Percentiles rank a stretch among this genome's conserved stretches.
Evolutionary conservation across 2,329 filamentous ascomycete species (phyloP).

Genomic region (Macrophomina phaseolina): DNA sequence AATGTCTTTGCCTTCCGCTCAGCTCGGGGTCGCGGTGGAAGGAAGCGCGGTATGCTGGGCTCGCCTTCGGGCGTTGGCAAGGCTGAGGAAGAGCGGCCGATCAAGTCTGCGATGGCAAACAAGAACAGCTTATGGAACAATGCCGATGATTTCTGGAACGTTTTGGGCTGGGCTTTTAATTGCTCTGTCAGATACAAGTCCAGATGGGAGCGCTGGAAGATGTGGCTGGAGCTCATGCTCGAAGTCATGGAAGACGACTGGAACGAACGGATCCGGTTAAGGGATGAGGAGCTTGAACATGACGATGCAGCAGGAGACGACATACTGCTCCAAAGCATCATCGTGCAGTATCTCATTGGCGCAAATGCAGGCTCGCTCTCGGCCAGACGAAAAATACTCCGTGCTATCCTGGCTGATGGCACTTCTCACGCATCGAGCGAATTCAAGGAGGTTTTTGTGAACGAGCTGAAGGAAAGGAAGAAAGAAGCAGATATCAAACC

Average conservation of each 20-base stretch:
- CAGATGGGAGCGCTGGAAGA: conserved; percentile 81
- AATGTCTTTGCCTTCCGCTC: conserved; percentile 72
- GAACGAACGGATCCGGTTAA: conserved; percentile 60
- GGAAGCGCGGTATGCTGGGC: conserved; percentile 30
- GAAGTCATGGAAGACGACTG: conserved; percentile 78
- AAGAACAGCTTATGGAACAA: conserved; percentile 72
- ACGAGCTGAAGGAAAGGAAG: conserved; percentile 62
- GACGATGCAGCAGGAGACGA: conserved; percentile 31
- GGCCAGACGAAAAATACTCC: conserved; percentile 62
- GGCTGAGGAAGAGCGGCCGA: conserved; percentile 44
- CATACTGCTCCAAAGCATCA: conserved; percentile 60
- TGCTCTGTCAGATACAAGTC: conserved; percentile 76
- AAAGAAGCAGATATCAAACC: conserved; percentile 37
- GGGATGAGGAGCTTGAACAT: conserved; percentile 47
- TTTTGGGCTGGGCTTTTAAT: conserved; percentile 91
- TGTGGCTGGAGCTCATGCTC: conserved; percentile 80
- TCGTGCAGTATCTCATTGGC: conserved; percentile 64
- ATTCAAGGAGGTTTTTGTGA: conserved; percentile 71
- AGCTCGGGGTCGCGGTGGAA: neutral
- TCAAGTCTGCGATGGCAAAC: conserved; percentile 67
- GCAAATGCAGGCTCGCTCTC: conserved; percentile 39
- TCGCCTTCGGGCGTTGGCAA: neutral
- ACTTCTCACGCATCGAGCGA: conserved; percentile 56
- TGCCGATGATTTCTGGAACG: conserved; percentile 88
- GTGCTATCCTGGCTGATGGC: conserved; percentile 72